Percentiles rank a stretch among this genome's conserved stretches.
These are phyloP conservation scores for Scedosporium apiospermum DNA, from an alignment of 2,329 filamentous ascomycete genomes.

Conservation along the genomic window DNA sequence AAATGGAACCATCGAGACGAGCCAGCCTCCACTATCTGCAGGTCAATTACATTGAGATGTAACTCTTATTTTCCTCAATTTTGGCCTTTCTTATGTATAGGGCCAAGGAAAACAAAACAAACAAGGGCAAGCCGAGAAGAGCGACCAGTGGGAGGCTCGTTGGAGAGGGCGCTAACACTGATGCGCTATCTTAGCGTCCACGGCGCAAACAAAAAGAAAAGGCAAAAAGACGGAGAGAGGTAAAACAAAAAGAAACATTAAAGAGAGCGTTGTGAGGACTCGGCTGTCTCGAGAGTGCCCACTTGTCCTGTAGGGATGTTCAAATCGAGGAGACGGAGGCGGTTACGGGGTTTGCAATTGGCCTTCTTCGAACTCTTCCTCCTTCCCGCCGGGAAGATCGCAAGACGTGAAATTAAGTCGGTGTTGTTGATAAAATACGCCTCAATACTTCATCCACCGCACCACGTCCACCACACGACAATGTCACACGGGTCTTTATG, in stretches of 20 bases:
- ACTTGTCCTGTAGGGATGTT: no score
- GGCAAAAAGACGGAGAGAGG: background rate
- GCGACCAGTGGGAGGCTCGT: background rate
- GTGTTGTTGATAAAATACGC: no score
- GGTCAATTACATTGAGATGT: conserved; percentile 1
- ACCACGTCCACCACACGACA: background rate
- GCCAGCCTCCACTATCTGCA: conserved; percentile 7
- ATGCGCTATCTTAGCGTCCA: background rate
- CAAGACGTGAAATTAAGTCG: no score
- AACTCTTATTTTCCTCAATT: background rate
- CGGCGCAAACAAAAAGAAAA: background rate
- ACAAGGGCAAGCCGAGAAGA: background rate
- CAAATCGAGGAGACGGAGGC: no score
- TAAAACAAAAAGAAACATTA: background rate
- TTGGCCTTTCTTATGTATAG: background rate
- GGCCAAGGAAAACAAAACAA: background rate
- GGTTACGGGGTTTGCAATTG: no score
- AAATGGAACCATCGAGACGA: conserved; percentile 8
- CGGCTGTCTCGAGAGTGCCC: no score
- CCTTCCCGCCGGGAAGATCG: no score
- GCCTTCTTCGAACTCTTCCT: no score
- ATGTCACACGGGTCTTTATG: background rate
- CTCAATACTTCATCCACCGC: no score
- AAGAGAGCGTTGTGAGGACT: background rate
- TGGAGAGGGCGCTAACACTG: background rate